Percentiles rank a stretch among this genome's conserved stretches.
These are phyloP conservation scores for Termitomyces sp. DNA, from an alignment of 768 basidiomycete species.

Conservation along the genomic window DNA sequence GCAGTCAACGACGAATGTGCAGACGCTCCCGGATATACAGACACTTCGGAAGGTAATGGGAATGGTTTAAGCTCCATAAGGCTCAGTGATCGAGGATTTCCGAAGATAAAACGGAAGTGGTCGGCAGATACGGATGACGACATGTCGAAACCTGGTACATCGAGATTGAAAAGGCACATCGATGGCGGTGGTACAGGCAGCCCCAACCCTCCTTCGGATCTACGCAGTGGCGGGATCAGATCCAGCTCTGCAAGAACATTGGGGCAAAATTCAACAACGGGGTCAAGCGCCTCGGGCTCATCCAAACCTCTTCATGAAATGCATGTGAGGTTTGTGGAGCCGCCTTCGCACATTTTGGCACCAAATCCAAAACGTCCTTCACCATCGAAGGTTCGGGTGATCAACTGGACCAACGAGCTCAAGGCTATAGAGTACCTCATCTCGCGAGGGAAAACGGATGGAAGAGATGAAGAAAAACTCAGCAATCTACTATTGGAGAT, in stretches of 20 bases:
- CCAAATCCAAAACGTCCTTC: not conserved
- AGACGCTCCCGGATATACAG: not conserved
- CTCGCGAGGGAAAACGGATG: constrained; percentile 13
- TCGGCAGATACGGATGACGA: not conserved
- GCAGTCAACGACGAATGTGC: not conserved
- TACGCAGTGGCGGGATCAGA: not conserved
- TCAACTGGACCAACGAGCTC: constrained; percentile 17
- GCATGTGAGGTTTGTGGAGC: not conserved
- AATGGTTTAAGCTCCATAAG: not conserved
- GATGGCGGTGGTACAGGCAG: not conserved
- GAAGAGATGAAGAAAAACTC: constrained; percentile 13
- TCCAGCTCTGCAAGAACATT: not conserved
- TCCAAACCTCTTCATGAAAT: not conserved
- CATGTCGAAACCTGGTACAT: not conserved
- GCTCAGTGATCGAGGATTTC: not conserved
- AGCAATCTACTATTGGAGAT: constrained; percentile 8
- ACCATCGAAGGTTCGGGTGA: not conserved
- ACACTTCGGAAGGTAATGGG: not conserved
- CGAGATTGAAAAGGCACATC: not conserved
- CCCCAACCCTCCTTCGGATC: not conserved
- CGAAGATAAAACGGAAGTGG: not conserved
- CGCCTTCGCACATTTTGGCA: no score
- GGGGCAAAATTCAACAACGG: not conserved
- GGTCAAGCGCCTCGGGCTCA: not conserved
- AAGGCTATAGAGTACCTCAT: constrained; percentile 12